phyloP scores from a whole-genome alignment of 139 green algal genomes.

The Mesotaenium endlicherianum region DNA sequence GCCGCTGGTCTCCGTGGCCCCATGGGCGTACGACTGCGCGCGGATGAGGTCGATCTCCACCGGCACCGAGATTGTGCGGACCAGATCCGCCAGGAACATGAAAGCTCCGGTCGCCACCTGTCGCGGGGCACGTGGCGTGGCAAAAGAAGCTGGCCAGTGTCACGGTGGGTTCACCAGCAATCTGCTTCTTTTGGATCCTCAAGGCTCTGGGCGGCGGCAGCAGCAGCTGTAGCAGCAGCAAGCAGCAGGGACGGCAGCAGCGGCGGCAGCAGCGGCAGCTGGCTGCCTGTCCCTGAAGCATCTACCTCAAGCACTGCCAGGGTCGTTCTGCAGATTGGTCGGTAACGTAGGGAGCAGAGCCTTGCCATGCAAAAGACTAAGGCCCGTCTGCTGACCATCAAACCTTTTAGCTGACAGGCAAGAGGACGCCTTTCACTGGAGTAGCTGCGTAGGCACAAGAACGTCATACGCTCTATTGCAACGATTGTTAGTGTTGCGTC shows the following conservation, averaged over 20 bases:
- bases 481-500: not conserved
- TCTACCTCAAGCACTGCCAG: not conserved
- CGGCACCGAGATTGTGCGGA: slow-evolving; percentile 19
- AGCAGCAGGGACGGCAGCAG: not conserved
- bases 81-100: slow-evolving; percentile 44
- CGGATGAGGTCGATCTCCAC: slow-evolving; percentile 37
- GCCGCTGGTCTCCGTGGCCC: slow-evolving; percentile 33
- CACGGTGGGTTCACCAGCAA: not conserved
- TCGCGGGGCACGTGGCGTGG: not conserved
- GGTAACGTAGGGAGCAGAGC: too few species aligned
- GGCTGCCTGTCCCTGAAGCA: not conserved
- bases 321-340: too few species aligned
- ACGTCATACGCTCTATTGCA: not conserved
- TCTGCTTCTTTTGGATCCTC: not conserved
- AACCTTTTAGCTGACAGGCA: too few species aligned
- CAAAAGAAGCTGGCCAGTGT: not conserved
- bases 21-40: slow-evolving; percentile 20
- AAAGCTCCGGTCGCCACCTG: slow-evolving; percentile 46
- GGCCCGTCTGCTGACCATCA: too few species aligned
- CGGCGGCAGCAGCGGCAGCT: not conserved
- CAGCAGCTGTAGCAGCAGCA: not conserved
- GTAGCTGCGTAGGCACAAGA: not conserved
- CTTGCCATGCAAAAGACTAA: too few species aligned
- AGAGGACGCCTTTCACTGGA: too few species aligned
- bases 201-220: not conserved